Conservation (phyloP, 306 rosid species). For the Ceratonia siliqua region DNA sequence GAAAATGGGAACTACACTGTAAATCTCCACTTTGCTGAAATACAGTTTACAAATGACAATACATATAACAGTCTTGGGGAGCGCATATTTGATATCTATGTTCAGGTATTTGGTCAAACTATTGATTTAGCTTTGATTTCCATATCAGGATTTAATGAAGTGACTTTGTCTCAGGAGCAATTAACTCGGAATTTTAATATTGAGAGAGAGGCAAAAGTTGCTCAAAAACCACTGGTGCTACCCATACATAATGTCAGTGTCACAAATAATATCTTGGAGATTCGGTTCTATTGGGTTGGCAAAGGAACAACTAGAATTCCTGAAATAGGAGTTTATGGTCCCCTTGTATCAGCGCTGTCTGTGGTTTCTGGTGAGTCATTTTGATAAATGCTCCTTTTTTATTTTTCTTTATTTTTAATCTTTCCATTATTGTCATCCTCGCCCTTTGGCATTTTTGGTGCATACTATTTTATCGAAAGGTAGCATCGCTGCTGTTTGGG, state of each 20-base stretch:
- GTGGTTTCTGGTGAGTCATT: constrained; percentile 58
- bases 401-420: neutral
- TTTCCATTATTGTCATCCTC: neutral
- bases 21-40: constrained; percentile 67
- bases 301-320: constrained; percentile 58
- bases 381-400: neutral
- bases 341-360: constrained; percentile 70
- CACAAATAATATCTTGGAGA: constrained; percentile 54
- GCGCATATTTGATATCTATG: constrained; percentile 63
- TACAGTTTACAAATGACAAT: constrained; percentile 57
- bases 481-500: neutral
- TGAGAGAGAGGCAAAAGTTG: constrained; percentile 46
- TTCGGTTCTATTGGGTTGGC: constrained; percentile 63
- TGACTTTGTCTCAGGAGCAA: constrained; percentile 49
- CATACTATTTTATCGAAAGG: neutral
- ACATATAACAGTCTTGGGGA: constrained; percentile 56
- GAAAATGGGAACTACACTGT: constrained; percentile 66
- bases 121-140: constrained; percentile 15
- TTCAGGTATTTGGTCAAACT: constrained; percentile 57
- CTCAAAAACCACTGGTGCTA: constrained; percentile 43
- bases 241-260: constrained; percentile 41
- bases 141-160: constrained; percentile 16
- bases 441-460: neutral
- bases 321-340: constrained; percentile 64
- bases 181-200: constrained; percentile 54